Evolutionary conservation across 495 filamentous ascomycete genomes (phyloP).

Genomic region (Annulohypoxylon stygium): DNA sequence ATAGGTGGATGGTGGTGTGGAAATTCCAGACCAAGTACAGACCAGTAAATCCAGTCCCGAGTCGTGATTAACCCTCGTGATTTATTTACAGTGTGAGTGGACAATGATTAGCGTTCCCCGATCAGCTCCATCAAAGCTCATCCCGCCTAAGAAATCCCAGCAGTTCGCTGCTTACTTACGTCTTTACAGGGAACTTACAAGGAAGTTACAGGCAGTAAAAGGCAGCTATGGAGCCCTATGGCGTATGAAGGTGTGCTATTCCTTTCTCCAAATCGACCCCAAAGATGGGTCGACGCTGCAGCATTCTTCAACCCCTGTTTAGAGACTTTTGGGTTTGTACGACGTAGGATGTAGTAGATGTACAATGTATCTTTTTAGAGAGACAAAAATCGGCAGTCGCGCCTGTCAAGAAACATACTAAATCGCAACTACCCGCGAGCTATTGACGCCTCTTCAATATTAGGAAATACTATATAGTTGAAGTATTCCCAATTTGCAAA

Average conservation of each 20-base stretch:
- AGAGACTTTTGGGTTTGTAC: conserved; percentile 20
- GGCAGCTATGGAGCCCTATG: conserved; percentile 31
- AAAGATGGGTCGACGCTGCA: conserved; percentile 12
- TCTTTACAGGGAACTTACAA: conserved; percentile 24
- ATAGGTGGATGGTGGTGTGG: conserved; percentile 18
- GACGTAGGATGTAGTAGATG: not conserved
- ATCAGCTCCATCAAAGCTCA: conserved; percentile 3
- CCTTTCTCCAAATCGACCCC: conserved; percentile 27
- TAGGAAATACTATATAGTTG: not conserved
- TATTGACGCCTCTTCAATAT: conserved; percentile 5
- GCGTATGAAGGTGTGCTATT: conserved; percentile 25
- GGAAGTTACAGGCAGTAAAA: conserved; percentile 17
- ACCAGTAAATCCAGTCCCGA: conserved; percentile 25
- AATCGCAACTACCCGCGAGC: conserved; percentile 14
- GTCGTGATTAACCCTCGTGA: conserved; percentile 48
- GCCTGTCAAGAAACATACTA: conserved; percentile 30
- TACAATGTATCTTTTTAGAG: not conserved
- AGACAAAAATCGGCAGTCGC: conserved; percentile 25
- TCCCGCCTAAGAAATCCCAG: conserved; percentile 5
- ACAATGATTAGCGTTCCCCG: conserved; percentile 38
- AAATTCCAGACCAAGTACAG: conserved; percentile 18
- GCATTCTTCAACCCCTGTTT: conserved; percentile 20
- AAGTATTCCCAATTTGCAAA: not conserved
- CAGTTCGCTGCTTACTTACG: conserved; percentile 27
- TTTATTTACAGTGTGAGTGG: conserved; percentile 49